Conservation (phyloP, 164 flowering plant species). For the Magnolia changhungtana region DNA sequence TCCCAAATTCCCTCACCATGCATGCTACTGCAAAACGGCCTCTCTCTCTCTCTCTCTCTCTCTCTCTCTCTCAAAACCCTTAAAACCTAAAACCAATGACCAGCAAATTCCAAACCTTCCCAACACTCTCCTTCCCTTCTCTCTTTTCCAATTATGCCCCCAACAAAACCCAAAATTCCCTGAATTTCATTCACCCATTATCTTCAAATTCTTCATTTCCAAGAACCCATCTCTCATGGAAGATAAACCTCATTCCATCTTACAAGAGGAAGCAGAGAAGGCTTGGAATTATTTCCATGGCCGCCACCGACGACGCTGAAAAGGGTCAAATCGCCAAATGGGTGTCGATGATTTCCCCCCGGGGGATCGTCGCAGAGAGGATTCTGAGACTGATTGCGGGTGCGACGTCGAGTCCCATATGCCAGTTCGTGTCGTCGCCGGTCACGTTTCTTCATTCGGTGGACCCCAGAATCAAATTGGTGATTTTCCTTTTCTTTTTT, state of each 20-base stretch:
- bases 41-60: not conserved
- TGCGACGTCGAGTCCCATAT: conserved; percentile 86
- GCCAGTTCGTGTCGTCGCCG: conserved; percentile 78
- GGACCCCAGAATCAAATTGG: conserved; percentile 92
- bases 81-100: conserved; percentile 23
- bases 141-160: conserved; percentile 10
- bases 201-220: conserved; percentile 9
- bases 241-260: conserved; percentile 6
- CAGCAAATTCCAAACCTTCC: conserved; percentile 21
- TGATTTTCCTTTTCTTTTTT: conserved; percentile 7
- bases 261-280: conserved; percentile 11
- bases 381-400: conserved; percentile 58
- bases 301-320: conserved; percentile 1
- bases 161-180: conserved; percentile 22
- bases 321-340: conserved; percentile 32
- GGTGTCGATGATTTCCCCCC: conserved; percentile 47
- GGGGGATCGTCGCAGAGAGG: conserved; percentile 57
- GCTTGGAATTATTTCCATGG: conserved; percentile 24
- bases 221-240: conserved; percentile 6
- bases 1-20: too few relatives aligned
- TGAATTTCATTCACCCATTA: conserved; percentile 3
- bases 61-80: not conserved
- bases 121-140: conserved; percentile 24
- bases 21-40: not conserved
- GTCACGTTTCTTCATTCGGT: conserved; percentile 81